Evolutionary conservation across 306 rosid genomes (phyloP).

Genomic region (Arachis hypogaea): DNA sequence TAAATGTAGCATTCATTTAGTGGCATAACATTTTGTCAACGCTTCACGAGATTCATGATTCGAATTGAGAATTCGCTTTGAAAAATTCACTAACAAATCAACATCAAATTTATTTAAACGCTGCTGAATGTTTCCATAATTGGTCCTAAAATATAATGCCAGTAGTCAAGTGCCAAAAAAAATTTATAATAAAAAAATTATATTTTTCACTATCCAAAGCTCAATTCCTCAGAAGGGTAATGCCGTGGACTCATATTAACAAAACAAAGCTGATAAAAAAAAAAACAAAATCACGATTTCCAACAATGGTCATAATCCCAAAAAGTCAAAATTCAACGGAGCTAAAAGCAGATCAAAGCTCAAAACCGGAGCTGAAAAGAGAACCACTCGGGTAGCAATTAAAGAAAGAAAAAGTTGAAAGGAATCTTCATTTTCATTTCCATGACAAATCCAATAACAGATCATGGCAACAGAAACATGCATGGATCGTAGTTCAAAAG

Average conservation of each 20-base stretch:
- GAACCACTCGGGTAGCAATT: not conserved
- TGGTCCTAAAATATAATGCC: not conserved
- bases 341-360: conserved; percentile 29
- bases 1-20: conserved; percentile 5
- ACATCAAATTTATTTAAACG: conserved; percentile 4
- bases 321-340: not conserved
- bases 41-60: not conserved
- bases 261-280: conserved; percentile 7
- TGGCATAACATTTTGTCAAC: not conserved
- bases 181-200: not conserved
- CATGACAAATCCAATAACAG: conserved; percentile 27
- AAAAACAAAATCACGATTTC: not conserved
- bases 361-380: not conserved
- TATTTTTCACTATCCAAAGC: conserved; percentile 12
- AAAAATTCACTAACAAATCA: conserved; percentile 2
- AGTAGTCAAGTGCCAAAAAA: too few species aligned
- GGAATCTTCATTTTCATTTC: not conserved
- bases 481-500: conserved; percentile 40
- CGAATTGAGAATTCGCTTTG: conserved; percentile 19
- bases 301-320: conserved; percentile 8
- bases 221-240: conserved; percentile 12
- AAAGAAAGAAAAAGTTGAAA: not conserved
- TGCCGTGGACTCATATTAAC: not conserved
- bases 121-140: not conserved
- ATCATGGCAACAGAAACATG: conserved; percentile 39